Percentiles rank a stretch among this genome's conserved stretches.
phyloP scores from a whole-genome alignment of 805 yeast species.

The Metschnikowia borealis region DNA sequence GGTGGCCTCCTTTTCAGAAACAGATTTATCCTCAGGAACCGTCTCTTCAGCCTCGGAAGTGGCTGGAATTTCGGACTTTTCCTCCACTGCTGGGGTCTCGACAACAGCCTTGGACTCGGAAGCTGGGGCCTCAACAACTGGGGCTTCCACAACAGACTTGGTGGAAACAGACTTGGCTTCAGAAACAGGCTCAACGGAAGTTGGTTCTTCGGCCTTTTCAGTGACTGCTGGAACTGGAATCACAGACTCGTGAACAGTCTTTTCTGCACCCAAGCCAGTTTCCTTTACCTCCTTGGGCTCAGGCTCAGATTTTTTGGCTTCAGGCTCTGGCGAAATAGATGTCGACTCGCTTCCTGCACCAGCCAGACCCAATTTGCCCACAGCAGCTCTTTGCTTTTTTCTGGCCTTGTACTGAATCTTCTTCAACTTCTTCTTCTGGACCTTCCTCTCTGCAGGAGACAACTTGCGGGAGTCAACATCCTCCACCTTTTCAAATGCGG shows the following conservation, averaged over 20 bases:
- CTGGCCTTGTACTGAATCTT: slow-evolving; percentile 41
- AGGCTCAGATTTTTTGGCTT: not conserved
- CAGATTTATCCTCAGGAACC: not conserved
- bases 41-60: not conserved
- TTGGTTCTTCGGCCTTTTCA: not conserved
- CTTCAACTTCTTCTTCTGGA: slow-evolving; percentile 43
- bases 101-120: no score
- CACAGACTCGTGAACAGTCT: not conserved
- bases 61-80: not conserved
- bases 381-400: slow-evolving; percentile 32
- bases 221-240: not conserved
- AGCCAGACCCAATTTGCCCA: not conserved
- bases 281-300: not conserved
- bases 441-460: slow-evolving; percentile 23
- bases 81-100: no score
- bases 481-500: slow-evolving; percentile 58
- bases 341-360: slow-evolving; percentile 4
- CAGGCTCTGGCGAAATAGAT: slow-evolving; percentile 1
- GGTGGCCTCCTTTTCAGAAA: not conserved
- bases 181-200: not conserved
- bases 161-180: no score
- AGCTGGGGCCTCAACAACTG: not conserved
- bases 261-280: not conserved
- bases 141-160: not conserved
- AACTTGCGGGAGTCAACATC: slow-evolving; percentile 39